Percentiles rank a stretch among this genome's conserved stretches.
Evolutionary conservation across 1,284 basidiomycete genomes (phyloP).

Genomic region (Leccinum holopus): DNA sequence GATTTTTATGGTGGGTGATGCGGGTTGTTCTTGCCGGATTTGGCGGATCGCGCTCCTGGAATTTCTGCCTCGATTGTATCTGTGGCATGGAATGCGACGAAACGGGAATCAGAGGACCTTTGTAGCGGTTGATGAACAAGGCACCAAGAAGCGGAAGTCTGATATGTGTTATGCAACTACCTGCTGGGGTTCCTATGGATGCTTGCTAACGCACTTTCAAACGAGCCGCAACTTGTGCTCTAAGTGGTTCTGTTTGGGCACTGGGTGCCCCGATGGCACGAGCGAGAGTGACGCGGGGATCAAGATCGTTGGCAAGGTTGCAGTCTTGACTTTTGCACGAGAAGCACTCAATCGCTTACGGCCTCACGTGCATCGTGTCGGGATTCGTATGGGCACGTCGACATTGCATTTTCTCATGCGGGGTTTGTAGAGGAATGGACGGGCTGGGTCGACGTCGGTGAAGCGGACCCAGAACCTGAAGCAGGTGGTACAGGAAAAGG

Average conservation of each 20-base stretch:
- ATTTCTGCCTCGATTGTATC: neutral
- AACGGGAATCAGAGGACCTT: neutral
- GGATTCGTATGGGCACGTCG: neutral
- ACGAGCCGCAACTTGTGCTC: neutral
- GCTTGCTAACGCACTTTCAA: neutral
- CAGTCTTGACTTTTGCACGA: neutral
- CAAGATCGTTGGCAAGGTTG: neutral
- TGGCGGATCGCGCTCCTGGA: neutral
- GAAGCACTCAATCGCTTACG: neutral
- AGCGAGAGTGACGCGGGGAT: neutral
- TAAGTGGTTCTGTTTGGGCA: neutral
- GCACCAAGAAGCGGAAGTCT: too few species aligned
- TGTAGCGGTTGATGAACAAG: too few species aligned
- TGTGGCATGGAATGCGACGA: neutral
- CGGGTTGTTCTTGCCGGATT: neutral
- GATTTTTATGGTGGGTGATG: neutral
- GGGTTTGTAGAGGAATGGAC: neutral
- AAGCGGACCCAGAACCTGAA: conserved; percentile 5
- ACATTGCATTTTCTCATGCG: neutral
- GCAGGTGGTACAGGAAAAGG: conserved; percentile 4
- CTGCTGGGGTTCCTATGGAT: neutral
- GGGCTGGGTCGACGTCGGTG: neutral
- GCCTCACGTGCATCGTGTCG: neutral
- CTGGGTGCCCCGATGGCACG: neutral
- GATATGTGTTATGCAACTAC: too few species aligned